Conservation (phyloP, 257 asterid species). For the Jacaranda copaia region DNA sequence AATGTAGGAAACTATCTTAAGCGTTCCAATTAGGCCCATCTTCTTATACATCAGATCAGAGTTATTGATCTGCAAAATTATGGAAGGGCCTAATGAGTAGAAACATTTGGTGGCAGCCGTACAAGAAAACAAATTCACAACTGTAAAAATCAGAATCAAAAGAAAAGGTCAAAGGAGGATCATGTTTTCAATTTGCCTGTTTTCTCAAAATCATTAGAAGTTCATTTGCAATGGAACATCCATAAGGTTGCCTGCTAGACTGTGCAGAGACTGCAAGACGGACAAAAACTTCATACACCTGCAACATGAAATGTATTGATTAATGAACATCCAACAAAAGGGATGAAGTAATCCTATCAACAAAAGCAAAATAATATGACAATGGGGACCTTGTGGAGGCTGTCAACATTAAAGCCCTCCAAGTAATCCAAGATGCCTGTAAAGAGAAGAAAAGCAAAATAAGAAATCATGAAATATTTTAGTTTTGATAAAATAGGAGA, state of each 20-base stretch:
- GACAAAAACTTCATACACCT: conserved; percentile 87
- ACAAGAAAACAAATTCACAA: conserved; percentile 5
- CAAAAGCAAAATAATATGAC: conserved; percentile 23
- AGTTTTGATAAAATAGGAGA: conserved; percentile 18
- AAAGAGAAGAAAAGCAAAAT: conserved; percentile 32
- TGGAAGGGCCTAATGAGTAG: conserved; percentile 25
- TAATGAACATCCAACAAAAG: conserved; percentile 27
- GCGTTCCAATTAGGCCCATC: conserved; percentile 89
- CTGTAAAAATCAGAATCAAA: conserved; percentile 17
- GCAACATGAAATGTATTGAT: conserved; percentile 42
- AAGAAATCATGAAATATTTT: conserved; percentile 29
- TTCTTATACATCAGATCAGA: conserved; percentile 78
- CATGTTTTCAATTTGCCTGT: conserved; percentile 55
- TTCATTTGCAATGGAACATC: conserved; percentile 80
- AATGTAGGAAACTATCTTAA: conserved; percentile 76
- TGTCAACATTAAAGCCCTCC: conserved; percentile 75
- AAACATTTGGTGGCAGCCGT: conserved; percentile 18
- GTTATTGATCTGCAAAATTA: conserved; percentile 64
- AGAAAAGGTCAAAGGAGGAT: conserved; percentile 21
- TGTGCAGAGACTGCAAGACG: conserved; percentile 71
- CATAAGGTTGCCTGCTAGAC: conserved; percentile 63
- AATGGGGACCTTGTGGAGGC: conserved; percentile 71
- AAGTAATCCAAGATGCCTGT: conserved; percentile 89
- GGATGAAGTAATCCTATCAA: conserved; percentile 16
- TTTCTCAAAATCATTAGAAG: conserved; percentile 82